Evolutionary conservation across 768 basidiomycete species (phyloP).

Genomic region (Lentinula boryana): DNA sequence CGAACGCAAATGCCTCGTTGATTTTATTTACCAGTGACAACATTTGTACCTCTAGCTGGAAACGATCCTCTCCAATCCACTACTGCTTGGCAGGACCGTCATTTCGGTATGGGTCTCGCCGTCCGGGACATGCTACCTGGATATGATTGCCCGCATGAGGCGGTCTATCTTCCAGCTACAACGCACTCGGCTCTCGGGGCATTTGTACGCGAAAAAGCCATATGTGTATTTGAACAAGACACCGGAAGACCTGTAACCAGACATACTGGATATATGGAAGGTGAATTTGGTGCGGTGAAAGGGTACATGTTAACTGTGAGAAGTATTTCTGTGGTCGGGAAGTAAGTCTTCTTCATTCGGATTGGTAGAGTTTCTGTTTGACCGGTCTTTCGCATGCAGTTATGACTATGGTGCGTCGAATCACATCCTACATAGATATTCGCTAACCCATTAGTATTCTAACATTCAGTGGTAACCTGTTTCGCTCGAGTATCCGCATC

Average conservation of each 20-base stretch:
- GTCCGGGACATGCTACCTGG: conserved; percentile 60
- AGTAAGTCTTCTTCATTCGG: conserved; percentile 33
- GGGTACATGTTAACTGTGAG: conserved; percentile 54
- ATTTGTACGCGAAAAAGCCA: conserved; percentile 41
- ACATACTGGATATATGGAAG: conserved; percentile 46
- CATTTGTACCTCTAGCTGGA: conserved; percentile 27
- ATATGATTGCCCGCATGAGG: conserved; percentile 63
- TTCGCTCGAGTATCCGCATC: not conserved
- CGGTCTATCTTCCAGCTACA: conserved; percentile 54
- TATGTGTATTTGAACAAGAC: conserved; percentile 64
- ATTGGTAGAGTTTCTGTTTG: not conserved
- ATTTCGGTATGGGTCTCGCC: conserved; percentile 54
- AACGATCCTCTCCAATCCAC: conserved; percentile 56
- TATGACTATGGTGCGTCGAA: conserved; percentile 47
- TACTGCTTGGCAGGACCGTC: conserved; percentile 58
- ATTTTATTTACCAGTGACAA: not conserved
- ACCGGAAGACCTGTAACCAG: conserved; percentile 50
- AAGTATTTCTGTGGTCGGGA: conserved; percentile 56
- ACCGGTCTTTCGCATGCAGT: conserved; percentile 20
- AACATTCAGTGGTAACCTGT: not conserved
- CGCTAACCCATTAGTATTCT: not conserved
- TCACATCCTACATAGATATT: not conserved
- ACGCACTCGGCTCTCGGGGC: conserved; percentile 41
- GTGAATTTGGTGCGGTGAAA: conserved; percentile 57
- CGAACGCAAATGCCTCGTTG: not conserved